Base-by-base conservation (phyloP, 345 rosid genomes). In the Populus simonii region DNA sequence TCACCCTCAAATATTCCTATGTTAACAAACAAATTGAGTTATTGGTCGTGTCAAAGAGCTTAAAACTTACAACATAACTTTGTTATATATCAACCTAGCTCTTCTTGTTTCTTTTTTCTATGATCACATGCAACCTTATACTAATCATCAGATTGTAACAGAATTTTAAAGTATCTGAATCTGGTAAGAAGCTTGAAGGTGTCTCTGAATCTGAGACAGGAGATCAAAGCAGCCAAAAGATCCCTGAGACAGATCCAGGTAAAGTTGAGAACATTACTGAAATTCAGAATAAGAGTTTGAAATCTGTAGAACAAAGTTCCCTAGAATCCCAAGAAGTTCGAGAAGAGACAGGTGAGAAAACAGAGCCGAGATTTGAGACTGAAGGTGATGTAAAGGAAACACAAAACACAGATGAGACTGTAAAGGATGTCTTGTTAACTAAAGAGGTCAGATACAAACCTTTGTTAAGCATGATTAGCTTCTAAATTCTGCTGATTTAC, bases 381-480 rank as follows among this genome's bases (percentile, higher is more conserved):
- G 76, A 83, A 79, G 86, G 79, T 43, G 15, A 53, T 66, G 76
- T 39, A 8, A 74, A 59, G 23, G 70, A 67, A 83, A 82, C 83
- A 76, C 74, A 72, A 70, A 66, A 70, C 31, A 80, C 36, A 63
- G 68, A 79, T 22, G 85, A 84, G 81, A 76, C 55, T 7, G 73
- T 15, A 74, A 78, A 84, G 79, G 77, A 51, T 3, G 72, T 49
- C 73, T 85, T 81, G 71, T 71, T 74, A 62, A 71, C 86, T 41
- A 74, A 87, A 74, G 84, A 86, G 91, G 92, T 88, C 77, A 76
- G 76, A 31, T 82, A 20, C 53, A n/a, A 25, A 39, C 45, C 49
- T 51, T 36, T 9, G 7, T 23, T 47, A 61, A 31, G 63, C 25
- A 55, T 57, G 13, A 73, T 31, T 45, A 45, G 18, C 51, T 45